Evolutionary conservation across 805 yeast genomes (phyloP), one percentile per base, ranked within the genome.

Genomic region (Pichia gijzeniarum): DNA sequence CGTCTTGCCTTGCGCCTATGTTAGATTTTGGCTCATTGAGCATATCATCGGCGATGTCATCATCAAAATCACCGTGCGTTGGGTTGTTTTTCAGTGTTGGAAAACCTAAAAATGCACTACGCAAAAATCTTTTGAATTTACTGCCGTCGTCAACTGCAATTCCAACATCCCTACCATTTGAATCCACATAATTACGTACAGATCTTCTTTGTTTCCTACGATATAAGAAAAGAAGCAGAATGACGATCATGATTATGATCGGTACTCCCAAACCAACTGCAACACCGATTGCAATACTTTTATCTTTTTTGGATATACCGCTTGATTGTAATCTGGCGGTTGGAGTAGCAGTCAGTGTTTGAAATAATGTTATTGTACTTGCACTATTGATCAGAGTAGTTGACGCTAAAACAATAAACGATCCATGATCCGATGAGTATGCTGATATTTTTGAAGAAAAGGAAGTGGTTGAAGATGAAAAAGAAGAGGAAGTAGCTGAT

Each of bases 201-300:
- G 49, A 43, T 17, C 49, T 44, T 12, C 49, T 31, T n/a, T 48
- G 36, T 14, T 48, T 48, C 20, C 56, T 53, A 25, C 54, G 54
- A 49, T 51, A 55, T 8, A 48, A 40, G 17, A 52, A 38, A 10
- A 55, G 37, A 14, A 51, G 22, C 1, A 53, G 25, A 7, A 51
- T 37, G n/a, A 52, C 38, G 13, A 52, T 41, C 7, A 69, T 45
- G 2, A 71, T 61, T n/a, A 80, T 58, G 0, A 76, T 51, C 2
- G 90, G 85, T 1, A 80, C 79, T 43, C 86, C 86, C 13, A 84
- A 73, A 45, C 89, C 89, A 5, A 82, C 82, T 25, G 78, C 82
- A 48, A 81, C 80, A 34, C 89, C 89, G 43, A 81, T 72, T 20
- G 82, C 77, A 31, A 82, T 72, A 38, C 40, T 46, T 37, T 75